Base-by-base conservation (phyloP, 177 flowering plant species). In the Vitis hybrid region DNA sequence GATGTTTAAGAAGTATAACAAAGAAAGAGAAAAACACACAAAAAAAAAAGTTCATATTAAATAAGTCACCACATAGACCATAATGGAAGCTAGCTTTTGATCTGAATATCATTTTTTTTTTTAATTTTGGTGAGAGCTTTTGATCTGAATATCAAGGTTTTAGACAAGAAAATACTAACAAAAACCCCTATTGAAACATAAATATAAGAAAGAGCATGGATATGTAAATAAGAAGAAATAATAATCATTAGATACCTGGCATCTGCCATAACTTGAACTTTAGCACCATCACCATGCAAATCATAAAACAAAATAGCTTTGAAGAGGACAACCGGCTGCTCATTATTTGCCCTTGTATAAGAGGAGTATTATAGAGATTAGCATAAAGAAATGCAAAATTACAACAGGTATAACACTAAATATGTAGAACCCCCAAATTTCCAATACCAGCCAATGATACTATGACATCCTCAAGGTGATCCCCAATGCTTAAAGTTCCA, bases 281-380 rank as follows among this genome's bases (percentile, higher is more conserved):
- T 22, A 22, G 22, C 22, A 22, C 22, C 22, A 22, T 22, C 22
- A 22, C 22, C 22, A 22, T 22, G 2, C 22, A 22, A 22, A 22
- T 22, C 22, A 22, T 22, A 22, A 22, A 22, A 22, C 22, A 22
- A 80, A 86, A 83, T 9, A 95, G 82, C 84, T 91, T 91, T 26
- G 94, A 79, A 31, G 94, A 88, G 12, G 97, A 90, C 31, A 89
- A 76, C 39, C 99, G 74, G 76, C 90, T 95, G 82, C 73, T 87
- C 97, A 93, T 91, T 19, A 91, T 79, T 68, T 95, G 80, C 68
- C 99, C 99, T 93, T 5, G 15, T n/a, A 70, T 58, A 58, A 71
- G 59, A 72, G 12, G 70, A 53, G 48, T 33, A 51, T 51, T 22
- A 22, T 22, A 64, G 10, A 64, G 3, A 16, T 51, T 15, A 6